A percentile compares a stretch with the other conserved stretches of the same genome.
These are phyloP conservation scores for Recurvomyces mirabilis DNA, from an alignment of 495 filamentous ascomycete species.

Conservation along the genomic window DNA sequence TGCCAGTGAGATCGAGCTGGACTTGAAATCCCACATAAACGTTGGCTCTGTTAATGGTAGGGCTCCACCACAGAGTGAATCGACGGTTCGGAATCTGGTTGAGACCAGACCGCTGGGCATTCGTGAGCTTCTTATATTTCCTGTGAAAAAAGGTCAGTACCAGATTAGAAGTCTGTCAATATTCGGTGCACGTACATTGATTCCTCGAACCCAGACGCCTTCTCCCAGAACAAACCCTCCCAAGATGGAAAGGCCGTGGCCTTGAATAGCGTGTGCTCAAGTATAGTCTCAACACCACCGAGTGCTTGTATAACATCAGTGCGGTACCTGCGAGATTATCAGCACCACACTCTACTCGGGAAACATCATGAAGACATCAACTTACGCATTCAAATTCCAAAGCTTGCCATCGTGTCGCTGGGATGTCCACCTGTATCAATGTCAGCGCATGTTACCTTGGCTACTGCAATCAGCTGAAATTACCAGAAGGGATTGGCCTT, in stretches of 20 bases:
- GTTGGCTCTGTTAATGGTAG: constrained; percentile 46
- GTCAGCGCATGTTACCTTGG: not conserved
- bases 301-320: constrained; percentile 98
- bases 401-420: constrained; percentile 96
- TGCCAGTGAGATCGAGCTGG: constrained; percentile 94
- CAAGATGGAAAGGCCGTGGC: constrained; percentile 97
- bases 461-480: too few relatives aligned
- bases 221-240: constrained; percentile 99
- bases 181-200: not conserved
- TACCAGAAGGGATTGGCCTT: constrained; percentile 12
- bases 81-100: constrained; percentile 99
- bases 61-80: constrained; percentile 96
- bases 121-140: constrained; percentile 99
- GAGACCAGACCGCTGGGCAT: constrained; percentile 93
- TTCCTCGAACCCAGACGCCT: constrained; percentile 39
- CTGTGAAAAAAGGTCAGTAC: not conserved
- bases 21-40: constrained; percentile 97
- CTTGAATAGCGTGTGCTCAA: constrained; percentile 94
- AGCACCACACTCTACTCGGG: not conserved
- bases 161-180: too few relatives aligned
- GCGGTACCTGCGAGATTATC: constrained; percentile 47
- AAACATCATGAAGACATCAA: not conserved
- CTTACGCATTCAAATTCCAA: constrained; percentile 90
- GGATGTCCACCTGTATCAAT: constrained; percentile 56
- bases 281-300: constrained; percentile 98